phyloP scores from a whole-genome alignment of 2,329 filamentous ascomycete species.

The Alternaria ethzedia region DNA sequence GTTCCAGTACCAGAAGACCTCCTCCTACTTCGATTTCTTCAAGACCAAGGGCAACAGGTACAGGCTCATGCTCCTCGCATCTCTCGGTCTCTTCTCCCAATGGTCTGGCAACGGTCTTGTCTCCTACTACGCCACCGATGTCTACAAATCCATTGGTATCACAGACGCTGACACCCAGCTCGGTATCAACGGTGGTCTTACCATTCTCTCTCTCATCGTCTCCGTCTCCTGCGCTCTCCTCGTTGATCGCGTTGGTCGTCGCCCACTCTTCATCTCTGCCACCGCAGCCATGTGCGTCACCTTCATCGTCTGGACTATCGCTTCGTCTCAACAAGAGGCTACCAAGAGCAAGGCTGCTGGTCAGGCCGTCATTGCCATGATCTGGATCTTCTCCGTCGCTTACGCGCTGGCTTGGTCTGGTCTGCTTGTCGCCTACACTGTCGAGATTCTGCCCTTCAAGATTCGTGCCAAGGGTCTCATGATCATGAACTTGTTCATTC shows the following conservation, averaged over 20 bases:
- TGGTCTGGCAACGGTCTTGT: slow-evolving; percentile 72
- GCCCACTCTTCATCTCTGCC: slow-evolving; percentile 37
- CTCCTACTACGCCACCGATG: slow-evolving; percentile 69
- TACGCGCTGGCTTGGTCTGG: slow-evolving; percentile 66
- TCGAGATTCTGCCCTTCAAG: slow-evolving; percentile 58
- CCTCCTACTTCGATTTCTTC: slow-evolving; percentile 67
- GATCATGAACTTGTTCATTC: slow-evolving; percentile 68
- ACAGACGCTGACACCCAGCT: slow-evolving; percentile 48
- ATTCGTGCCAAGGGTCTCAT: slow-evolving; percentile 58
- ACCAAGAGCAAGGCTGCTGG: slow-evolving; percentile 48
- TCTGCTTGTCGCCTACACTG: slow-evolving; percentile 61
- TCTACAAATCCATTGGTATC: slow-evolving; percentile 69
- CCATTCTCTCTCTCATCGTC: slow-evolving; percentile 64
- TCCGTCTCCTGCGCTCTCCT: slow-evolving; percentile 63
- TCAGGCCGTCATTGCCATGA: slow-evolving; percentile 57
- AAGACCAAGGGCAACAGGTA: slow-evolving; percentile 69
- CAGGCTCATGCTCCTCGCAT: slow-evolving; percentile 67
- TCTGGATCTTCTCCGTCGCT: slow-evolving; percentile 59
- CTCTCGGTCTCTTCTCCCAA: slow-evolving; percentile 70
- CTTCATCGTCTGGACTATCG: slow-evolving; percentile 48
- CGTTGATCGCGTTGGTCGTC: slow-evolving; percentile 61
- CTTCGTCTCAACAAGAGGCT: slow-evolving; percentile 60
- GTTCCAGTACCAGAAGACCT: slow-evolving; percentile 55
- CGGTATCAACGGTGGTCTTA: slow-evolving; percentile 62
- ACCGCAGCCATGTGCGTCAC: slow-evolving; percentile 41